Percentiles rank a stretch among this genome's conserved stretches.
Evolutionary conservation across 2,329 filamentous ascomycete genomes (phyloP).

Genomic region (Nemania sp.): DNA sequence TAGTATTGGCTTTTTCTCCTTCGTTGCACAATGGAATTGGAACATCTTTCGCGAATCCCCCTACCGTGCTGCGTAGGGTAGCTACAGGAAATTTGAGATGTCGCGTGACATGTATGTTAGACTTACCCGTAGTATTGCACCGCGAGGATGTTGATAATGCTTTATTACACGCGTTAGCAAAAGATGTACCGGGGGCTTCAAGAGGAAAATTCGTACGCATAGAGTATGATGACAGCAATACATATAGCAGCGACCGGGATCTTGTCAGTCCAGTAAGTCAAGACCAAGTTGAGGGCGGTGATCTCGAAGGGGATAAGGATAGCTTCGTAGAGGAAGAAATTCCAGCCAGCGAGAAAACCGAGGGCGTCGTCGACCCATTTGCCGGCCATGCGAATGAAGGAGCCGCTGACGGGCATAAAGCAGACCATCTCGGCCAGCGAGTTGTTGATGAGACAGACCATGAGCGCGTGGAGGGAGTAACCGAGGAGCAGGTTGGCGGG

Average conservation of each 20-base stretch:
- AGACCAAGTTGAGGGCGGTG: conserved; percentile 55
- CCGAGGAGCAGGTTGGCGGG: conserved; percentile 68
- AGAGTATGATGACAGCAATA: conserved; percentile 49
- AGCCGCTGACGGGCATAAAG: conserved; percentile 71
- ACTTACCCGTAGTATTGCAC: conserved; percentile 51
- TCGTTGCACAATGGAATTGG: neutral
- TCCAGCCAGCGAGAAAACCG: conserved; percentile 66
- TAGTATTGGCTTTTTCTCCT: conserved; percentile 47
- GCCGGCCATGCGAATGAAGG: conserved; percentile 73
- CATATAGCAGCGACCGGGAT: conserved; percentile 64
- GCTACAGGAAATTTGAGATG: neutral
- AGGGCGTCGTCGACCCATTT: conserved; percentile 75
- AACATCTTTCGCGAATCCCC: neutral
- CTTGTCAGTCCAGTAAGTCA: conserved; percentile 60
- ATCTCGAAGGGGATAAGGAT: conserved; percentile 58
- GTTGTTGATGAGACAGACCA: conserved; percentile 73
- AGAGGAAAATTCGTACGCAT: conserved; percentile 54
- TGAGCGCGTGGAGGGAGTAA: conserved; percentile 64
- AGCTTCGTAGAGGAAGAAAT: conserved; percentile 59
- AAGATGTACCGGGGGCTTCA: neutral
- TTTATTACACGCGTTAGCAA: conserved; percentile 38
- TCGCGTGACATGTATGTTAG: neutral
- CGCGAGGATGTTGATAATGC: conserved; percentile 50
- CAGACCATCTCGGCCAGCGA: conserved; percentile 73
- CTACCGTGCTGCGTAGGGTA: neutral